Evolutionary conservation across 2,329 filamentous ascomycete species (phyloP).

Genomic region (Apiospora marii): DNA sequence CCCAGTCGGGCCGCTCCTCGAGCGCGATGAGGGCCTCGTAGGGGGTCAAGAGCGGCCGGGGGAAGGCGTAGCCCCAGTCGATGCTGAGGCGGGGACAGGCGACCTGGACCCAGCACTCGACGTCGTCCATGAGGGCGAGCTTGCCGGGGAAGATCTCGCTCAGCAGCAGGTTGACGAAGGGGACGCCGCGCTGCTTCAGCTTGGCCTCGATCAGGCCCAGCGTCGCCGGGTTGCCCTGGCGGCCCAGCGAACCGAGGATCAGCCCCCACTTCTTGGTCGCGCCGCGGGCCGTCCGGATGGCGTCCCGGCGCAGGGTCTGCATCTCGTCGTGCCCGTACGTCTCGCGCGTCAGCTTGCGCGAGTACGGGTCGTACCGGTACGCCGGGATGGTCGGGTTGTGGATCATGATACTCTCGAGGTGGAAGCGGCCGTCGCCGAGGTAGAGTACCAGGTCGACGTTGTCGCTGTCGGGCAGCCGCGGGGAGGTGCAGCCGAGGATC

Average conservation of each 20-base stretch:
- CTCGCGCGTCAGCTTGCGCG: constrained; percentile 88
- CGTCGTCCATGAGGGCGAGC: constrained; percentile 88
- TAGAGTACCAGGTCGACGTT: constrained; percentile 65
- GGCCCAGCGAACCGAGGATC: constrained; percentile 89
- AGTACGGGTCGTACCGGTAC: constrained; percentile 97
- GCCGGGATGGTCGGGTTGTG: constrained; percentile 92
- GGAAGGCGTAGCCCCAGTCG: constrained; percentile 98
- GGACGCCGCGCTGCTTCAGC: constrained; percentile 74
- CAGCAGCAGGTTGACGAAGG: constrained; percentile 84
- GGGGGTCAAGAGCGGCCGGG: constrained; percentile 85
- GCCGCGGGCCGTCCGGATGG: constrained; percentile 76
- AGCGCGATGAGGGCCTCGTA: constrained; percentile 96
- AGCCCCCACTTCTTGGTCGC: constrained; percentile 88
- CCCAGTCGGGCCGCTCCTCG: constrained; percentile 80
- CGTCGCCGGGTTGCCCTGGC: constrained; percentile 95
- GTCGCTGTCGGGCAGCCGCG: constrained; percentile 66
- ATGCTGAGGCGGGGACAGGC: constrained; percentile 97
- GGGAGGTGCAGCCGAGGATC: constrained; percentile 96
- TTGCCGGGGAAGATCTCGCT: constrained; percentile 98
- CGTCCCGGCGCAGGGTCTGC: constrained; percentile 78
- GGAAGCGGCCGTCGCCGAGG: constrained; percentile 50
- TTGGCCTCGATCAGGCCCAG: constrained; percentile 85
- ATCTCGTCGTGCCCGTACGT: constrained; percentile 92
- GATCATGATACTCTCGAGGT: constrained; percentile 98
- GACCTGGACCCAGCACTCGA: constrained; percentile 98